Evolutionary conservation across 768 basidiomycete species (phyloP).

Genomic region (Neoboletus subvelutipes): DNA sequence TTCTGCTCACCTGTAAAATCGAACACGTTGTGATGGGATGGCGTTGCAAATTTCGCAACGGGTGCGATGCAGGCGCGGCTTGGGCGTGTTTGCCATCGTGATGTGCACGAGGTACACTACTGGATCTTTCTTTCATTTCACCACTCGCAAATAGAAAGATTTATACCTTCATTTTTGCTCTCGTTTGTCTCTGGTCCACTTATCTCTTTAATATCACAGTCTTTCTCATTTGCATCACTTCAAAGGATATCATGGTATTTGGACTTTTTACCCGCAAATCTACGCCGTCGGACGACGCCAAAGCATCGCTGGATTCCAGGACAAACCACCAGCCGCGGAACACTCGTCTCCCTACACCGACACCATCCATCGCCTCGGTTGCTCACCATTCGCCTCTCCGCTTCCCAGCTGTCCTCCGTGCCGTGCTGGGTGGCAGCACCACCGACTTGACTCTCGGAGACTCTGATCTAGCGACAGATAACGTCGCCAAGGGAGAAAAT

Average conservation of each 20-base stretch:
- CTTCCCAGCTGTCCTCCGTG: constrained; percentile 15
- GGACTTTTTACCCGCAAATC: constrained; percentile 41
- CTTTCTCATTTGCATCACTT: neutral
- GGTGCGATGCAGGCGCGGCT: constrained; percentile 8
- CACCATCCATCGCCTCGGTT: constrained; percentile 46
- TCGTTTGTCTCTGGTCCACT: neutral
- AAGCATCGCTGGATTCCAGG: constrained; percentile 7
- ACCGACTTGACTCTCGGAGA: constrained; percentile 21
- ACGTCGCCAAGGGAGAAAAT: constrained; percentile 4
- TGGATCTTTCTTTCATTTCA: constrained; percentile 13
- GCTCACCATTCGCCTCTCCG: constrained; percentile 25
- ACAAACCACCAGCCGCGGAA: constrained; percentile 1
- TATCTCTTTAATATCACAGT: constrained; percentile 14
- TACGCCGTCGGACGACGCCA: constrained; percentile 3
- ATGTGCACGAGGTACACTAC: constrained; percentile 18
- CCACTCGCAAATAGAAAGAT: constrained; percentile 7
- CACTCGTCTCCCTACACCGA: constrained; percentile 51
- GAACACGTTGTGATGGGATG: constrained; percentile 10
- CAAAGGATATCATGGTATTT: constrained; percentile 36
- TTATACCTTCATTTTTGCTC: neutral
- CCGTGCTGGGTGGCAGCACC: constrained; percentile 20
- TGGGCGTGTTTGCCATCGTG: constrained; percentile 20
- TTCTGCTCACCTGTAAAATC: neutral
- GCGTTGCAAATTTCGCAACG: constrained; percentile 3
- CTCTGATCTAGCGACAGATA: constrained; percentile 11